Base-by-base conservation (phyloP, 2,329 filamentous ascomycete species). In the Aspergillus puulaauensis region DNA sequence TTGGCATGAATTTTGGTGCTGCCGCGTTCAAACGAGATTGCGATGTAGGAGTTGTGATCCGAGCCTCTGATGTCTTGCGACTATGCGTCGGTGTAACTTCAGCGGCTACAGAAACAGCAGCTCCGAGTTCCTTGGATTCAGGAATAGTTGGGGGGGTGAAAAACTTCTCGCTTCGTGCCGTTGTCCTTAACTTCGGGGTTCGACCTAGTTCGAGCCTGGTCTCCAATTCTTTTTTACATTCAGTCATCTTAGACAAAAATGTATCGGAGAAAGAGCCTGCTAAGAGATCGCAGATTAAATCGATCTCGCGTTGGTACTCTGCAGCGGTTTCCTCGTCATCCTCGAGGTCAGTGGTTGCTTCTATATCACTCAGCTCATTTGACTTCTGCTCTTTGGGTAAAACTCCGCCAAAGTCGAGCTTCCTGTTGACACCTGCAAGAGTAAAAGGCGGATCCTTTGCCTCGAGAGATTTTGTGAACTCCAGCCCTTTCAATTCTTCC, bases 401-500 rank as follows among this genome's bases (percentile, higher is more conserved):
- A 35, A 11, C 6, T 2, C 24, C 24, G 14, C 41, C 40, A 35
- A 40, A 52, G 21, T 57, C 35, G 24, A 40, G 23, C 12, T 40
- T 53, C 45, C 50, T 61, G n/a, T 43, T 43, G 24, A 43, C 40
- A 11, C 31, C 19, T 33, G 51, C n/a, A 47, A 50, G 21, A 15
- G 8, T 15, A 7, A 6, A 39, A 37, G 50, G 17, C n/a, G 33
- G 31, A 2, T 33, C 17, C 51, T 47, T 21, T 17, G 19, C 41
- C n/a, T 48, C 43, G 21, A 6, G 19, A 19, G n/a, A 51, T 15
- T 50, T 39, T n/a, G 21, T 52, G 41, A 68, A 68, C 14, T 65
- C 59, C 19, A 70, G 45, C 3, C 64, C 67, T 57, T 64, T 48
- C 24, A 67, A 41, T 27, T 68, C 66, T 56, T 59, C 46, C 27